These are phyloP conservation scores for Stentor roeselii DNA, from an alignment of 73 alveolate species.

Conservation along the genomic window DNA sequence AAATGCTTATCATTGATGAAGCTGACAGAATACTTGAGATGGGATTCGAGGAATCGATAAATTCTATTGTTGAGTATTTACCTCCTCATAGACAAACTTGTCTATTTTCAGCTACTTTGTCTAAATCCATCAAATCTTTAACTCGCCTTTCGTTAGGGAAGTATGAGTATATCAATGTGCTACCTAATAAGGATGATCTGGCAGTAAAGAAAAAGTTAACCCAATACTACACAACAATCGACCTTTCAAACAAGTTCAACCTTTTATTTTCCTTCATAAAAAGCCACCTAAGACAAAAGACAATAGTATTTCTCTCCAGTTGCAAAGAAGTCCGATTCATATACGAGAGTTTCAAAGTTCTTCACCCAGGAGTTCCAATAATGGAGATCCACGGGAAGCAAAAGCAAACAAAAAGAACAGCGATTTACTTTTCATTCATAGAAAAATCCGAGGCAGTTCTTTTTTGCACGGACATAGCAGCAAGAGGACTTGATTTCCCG, in stretches of 20 bases:
- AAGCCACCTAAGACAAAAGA: constrained; percentile 82
- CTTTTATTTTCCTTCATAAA: constrained; percentile 86
- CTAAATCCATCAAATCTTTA: constrained; percentile 43
- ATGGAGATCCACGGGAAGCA: constrained; percentile 88
- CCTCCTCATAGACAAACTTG: constrained; percentile 67
- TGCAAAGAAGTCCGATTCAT: constrained; percentile 88
- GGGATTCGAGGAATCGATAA: constrained; percentile 78
- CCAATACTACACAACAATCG: constrained; percentile 70
- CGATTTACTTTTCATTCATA: constrained; percentile 77
- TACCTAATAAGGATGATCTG: constrained; percentile 52
- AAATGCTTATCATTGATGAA: constrained; percentile 80
- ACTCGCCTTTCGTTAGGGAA: constrained; percentile 33
- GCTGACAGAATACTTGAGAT: constrained; percentile 83
- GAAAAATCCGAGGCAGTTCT: constrained; percentile 77
- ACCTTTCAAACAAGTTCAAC: constrained; percentile 84
- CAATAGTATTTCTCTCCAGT: constrained; percentile 74
- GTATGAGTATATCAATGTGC: constrained; percentile 40
- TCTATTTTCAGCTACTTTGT: constrained; percentile 84
- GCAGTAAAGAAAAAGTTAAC: constrained; percentile 77
- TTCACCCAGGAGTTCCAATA: constrained; percentile 62
- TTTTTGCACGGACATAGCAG: constrained; percentile 86
- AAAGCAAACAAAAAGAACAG: constrained; percentile 81
- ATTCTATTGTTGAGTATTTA: constrained; percentile 63
- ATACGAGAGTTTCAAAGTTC: constrained; percentile 67
- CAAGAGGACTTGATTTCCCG: constrained; percentile 95